Base-by-base conservation (phyloP, 2,329 filamentous ascomycete genomes). In the Fusarium sulawesiense region DNA sequence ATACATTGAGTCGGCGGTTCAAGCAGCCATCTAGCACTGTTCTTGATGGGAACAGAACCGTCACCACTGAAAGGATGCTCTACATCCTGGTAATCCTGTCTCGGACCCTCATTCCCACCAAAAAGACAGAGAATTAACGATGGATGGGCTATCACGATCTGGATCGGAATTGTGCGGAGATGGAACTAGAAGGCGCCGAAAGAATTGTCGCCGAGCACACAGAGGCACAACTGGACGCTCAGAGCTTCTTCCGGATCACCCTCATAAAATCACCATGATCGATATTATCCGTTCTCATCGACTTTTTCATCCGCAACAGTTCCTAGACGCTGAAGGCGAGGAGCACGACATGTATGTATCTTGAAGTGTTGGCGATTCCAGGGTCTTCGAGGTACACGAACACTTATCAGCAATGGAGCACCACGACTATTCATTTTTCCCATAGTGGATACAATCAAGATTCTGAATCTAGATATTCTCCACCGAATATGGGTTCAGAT, bases 381-480 rank as follows among this genome's bases (percentile, higher is more conserved):
- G 34, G 6, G 10, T 37, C 34, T 12, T n/a, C 18, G 6, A 37
- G 10, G 34, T 37, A n/a, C 34, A 37, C 18, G 10, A 21, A 21
- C 21, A 21, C 21, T 21, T 21, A 21, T 21, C 21, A 21, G 21
- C 21, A 21, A 21, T 21, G 21, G 21, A 21, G 21, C 21, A 37
- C 10, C 34, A n/a, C 1, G 7, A n/a, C 18, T n/a, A 1, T 7
- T 37, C 18, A 12, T 7, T n/a, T 12, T 37, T n/a, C 10, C 18
- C 18, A 0, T 4, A 3, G 6, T 4, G 6, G 2, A 37, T n/a
- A n/a, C 6, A 37, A 12, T 12, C 34, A 37, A 37, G 10, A n/a
- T 37, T 0, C 6, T 4, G 10, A n/a, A 37, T 6, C 9, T 37
- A 4, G 9, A 7, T 7, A 1, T n/a, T 4, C 1, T n/a, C 34